Evolutionary conservation across 2,329 filamentous ascomycete genomes (phyloP), one percentile per base, ranked within the genome.

Genomic region (Calonectria ilicicola): DNA sequence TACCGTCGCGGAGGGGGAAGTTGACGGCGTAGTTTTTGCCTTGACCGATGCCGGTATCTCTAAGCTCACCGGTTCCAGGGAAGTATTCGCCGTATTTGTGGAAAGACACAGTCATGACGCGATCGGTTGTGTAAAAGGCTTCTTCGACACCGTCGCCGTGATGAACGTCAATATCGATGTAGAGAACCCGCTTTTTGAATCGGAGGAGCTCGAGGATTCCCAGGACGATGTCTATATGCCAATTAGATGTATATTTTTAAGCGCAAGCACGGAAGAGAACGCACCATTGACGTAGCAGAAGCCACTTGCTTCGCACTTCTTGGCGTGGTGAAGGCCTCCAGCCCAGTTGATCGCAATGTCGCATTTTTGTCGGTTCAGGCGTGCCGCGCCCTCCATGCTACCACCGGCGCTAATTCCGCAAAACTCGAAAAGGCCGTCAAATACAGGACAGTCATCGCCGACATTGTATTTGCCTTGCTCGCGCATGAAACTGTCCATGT

Each of bases 301-400:
- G 42, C 97, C 97, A 79, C 93, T 96, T 72, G 97, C 97, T 86
- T 98, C 95, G 76, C 94, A 94, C 86, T 98, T 98, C 85, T 98
- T 98, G 51, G 97, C 97, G 84, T 99, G 97, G 84, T 99, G 97
- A 60, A 99, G 91, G 29, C 97, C 97, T 65, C 97, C 97, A 53
- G 96, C 97, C 97, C 97, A 99, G 85, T 98, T 98, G 83, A 99
- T 94, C 23, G 97, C 97, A 80, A 99, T 98, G 83, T 98, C 95
- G 82, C 95, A 97, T 85, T 98, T 97, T 76, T 94, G 91, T 75
- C 96, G 94, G 81, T 96, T 95, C 23, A 99, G 89, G 75, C 97
- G 94, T 40, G 95, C 94, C 3, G 97, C 96, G 19, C 96, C 97
- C 82, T 98, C 96, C 88, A 99, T 94, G 62, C 95, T 97, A 62